Evolutionary conservation across 1,139 yeast species (phyloP).

Genomic region (Pichia terricola): DNA sequence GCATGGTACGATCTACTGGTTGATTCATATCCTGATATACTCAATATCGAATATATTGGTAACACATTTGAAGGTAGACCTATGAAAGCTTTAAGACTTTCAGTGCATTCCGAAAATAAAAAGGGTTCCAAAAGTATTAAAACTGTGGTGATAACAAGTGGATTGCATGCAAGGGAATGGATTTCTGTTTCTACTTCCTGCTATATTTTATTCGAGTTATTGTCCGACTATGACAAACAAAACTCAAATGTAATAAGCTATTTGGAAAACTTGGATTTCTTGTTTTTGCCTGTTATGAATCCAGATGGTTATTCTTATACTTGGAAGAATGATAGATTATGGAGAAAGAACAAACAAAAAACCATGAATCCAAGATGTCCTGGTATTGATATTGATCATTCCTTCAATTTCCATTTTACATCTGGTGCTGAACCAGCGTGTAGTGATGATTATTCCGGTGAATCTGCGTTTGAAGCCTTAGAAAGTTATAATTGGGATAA

Average conservation of each 20-base stretch:
- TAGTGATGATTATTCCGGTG: conserved; percentile 77
- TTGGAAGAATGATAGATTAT: conserved; percentile 71
- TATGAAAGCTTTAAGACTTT: conserved; percentile 55
- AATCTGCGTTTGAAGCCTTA: conserved; percentile 62
- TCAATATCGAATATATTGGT: conserved; percentile 59
- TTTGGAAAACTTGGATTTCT: conserved; percentile 50
- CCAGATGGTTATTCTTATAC: conserved; percentile 88
- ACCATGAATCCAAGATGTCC: conserved; percentile 58
- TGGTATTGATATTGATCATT: conserved; percentile 83
- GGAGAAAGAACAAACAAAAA: conserved; percentile 84
- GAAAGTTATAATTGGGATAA: conserved; percentile 60
- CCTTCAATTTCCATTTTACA: conserved; percentile 70
- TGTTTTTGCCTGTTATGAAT: conserved; percentile 73
- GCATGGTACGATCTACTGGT: conserved; percentile 59
- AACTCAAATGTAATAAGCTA: conserved; percentile 31
- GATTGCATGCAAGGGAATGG: conserved; percentile 91
- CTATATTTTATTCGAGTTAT: conserved; percentile 47
- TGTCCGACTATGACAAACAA: conserved; percentile 39
- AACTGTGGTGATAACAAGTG: conserved; percentile 73
- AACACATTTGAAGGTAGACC: conserved; percentile 66
- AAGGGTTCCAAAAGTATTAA: conserved; percentile 32
- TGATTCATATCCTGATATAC: conserved; percentile 48
- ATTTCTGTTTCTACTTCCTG: conserved; percentile 63
- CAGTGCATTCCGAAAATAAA: conserved; percentile 32
- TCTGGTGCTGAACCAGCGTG: conserved; percentile 58